Conservation (phyloP, 371 early-diverging fungal species). For the Aphelidium insulamus region DNA sequence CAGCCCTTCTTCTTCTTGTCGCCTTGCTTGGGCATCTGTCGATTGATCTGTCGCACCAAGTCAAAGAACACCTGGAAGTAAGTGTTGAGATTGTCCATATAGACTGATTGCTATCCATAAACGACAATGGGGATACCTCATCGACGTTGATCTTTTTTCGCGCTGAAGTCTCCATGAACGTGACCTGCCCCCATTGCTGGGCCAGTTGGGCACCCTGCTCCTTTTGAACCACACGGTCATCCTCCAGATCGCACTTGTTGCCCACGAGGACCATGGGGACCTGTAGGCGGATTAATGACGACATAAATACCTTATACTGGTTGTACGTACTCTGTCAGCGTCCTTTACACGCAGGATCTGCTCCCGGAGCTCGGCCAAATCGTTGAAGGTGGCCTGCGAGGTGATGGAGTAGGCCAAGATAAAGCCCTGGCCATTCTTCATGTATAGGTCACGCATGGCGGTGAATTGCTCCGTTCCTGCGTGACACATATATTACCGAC, state of each 20-base stretch:
- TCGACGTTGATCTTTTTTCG: conserved; percentile 61
- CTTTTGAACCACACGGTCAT: conserved; percentile 45
- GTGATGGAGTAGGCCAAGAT: conserved; percentile 68
- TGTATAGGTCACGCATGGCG: conserved; percentile 74
- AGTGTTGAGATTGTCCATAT: not conserved
- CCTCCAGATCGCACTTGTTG: conserved; percentile 65
- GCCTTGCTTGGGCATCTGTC: too few relatives aligned
- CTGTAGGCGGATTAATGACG: conserved; percentile 12
- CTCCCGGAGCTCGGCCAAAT: conserved; percentile 44
- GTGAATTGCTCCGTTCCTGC: conserved; percentile 70
- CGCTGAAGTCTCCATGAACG: conserved; percentile 69
- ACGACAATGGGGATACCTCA: too few relatives aligned
- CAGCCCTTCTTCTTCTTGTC: too few relatives aligned
- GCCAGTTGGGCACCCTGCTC: conserved; percentile 38
- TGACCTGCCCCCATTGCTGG: conserved; percentile 38
- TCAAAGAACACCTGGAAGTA: conserved; percentile 24
- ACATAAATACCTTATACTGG: too few relatives aligned
- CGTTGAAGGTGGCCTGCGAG: conserved; percentile 53
- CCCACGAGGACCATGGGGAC: conserved; percentile 68
- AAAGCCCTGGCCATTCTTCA: conserved; percentile 79
- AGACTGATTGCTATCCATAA: not conserved
- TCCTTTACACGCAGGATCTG: conserved; percentile 66
- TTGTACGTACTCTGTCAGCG: conserved; percentile 39
- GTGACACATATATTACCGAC: not conserved
- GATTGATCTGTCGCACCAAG: conserved; percentile 30